phyloP scores from a whole-genome alignment of 1,284 basidiomycete genomes.

The Rhodotorula sp. region DNA sequence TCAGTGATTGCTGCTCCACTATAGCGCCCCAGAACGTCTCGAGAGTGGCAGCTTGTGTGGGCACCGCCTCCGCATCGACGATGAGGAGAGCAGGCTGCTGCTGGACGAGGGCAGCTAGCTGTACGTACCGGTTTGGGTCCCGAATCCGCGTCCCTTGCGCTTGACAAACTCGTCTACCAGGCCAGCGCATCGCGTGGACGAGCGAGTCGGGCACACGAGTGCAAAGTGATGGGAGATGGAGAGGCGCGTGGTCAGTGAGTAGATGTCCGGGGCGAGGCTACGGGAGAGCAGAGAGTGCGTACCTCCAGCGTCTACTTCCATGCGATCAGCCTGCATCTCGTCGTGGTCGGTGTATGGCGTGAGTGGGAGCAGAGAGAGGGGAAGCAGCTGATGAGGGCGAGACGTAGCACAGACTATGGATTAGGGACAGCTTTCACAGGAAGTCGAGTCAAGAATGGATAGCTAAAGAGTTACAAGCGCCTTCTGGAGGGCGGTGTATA shows the following conservation, averaged over 20 bases:
- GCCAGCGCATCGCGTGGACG: no score
- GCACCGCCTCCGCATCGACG: not conserved
- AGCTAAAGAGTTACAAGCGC: not conserved
- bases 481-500: not conserved
- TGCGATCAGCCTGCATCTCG: constrained; percentile 12
- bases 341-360: not conserved
- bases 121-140: constrained; percentile 41
- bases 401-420: not conserved
- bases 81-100: no score
- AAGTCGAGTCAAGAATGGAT: not conserved
- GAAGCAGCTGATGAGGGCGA: not conserved
- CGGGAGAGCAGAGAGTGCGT: not conserved
- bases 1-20: no score
- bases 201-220: not conserved
- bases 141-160: constrained; percentile 51
- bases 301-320: constrained; percentile 11
- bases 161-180: constrained; percentile 41
- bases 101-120: not conserved
- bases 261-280: not conserved
- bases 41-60: not conserved
- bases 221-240: not conserved
- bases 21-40: not conserved
- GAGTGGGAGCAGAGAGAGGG: not conserved
- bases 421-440: not conserved
- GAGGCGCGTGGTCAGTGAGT: not conserved